Evolutionary conservation across 192 early-diverging fungal species (phyloP), one percentile per base, ranked within the genome.

Genomic region (Coemansia sp.): DNA sequence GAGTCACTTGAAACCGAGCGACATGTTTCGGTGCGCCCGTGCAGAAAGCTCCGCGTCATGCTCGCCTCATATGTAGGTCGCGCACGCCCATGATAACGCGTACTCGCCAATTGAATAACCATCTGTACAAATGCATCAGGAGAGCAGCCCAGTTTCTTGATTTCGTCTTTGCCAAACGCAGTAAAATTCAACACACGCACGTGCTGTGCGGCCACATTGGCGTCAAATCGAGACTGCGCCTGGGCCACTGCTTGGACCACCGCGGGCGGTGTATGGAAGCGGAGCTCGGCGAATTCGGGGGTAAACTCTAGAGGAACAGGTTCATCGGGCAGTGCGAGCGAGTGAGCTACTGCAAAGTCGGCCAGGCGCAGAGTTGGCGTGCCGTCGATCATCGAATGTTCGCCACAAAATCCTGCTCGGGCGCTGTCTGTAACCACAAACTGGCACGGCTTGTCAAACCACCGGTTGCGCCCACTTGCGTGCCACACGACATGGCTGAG

Each of bases 31-130:
- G 97, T 99, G 66, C 97, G 90, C 22, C 97, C 97, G 52, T 87
- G 94, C 43, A 86, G 87, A 84, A 92, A 99, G 82, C 91, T 92
- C 69, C 93, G 85, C 25, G 93, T 96, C 84, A 91, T 90, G 38
- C 92, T 94, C 65, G 88, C 88, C 79, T 99, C 97, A 77, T 99
- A 99, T 6, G 95, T 97, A 5, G 95, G 87, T 22, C 84, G 73
- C 53, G 73, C 86, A 11, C 72, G 72, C 29, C 93, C 93, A 66
- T 93, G 88, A 76, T 93, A 88, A 76, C 93, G 93, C 78, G 87
- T 95, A 83, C 98, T 96, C 15, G 94, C 97, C 27, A 97, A 84
- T 84, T 99, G 97, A 64, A 97, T 94, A 48, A 91, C 88, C 94
- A 99, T 94, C 66, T 92, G 91, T 24, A 86, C 85, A 65, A 84